These are phyloP conservation scores for Boletus tylopilopsis DNA, from an alignment of 768 basidiomycete species.

Conservation along the genomic window DNA sequence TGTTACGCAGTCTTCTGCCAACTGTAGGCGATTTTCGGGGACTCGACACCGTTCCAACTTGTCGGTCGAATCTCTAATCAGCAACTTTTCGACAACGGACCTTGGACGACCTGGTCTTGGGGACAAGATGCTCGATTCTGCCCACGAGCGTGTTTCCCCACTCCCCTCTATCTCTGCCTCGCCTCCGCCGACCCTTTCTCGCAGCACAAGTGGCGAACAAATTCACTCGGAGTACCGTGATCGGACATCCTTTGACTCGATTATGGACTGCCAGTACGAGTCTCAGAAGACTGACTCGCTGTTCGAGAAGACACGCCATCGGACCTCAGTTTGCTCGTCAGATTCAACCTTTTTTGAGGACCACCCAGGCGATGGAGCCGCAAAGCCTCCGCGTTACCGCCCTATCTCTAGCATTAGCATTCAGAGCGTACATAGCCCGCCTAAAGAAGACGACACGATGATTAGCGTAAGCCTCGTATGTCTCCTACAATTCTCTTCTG, in stretches of 20 bases:
- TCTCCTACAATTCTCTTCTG: not conserved
- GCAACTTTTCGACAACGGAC: conserved; percentile 56
- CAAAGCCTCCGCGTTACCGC: conserved; percentile 54
- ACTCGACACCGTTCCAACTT: conserved; percentile 50
- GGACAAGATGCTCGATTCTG: conserved; percentile 83
- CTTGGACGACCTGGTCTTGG: conserved; percentile 71
- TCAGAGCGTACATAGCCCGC: conserved; percentile 43
- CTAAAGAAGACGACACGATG: conserved; percentile 77
- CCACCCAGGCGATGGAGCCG: conserved; percentile 28
- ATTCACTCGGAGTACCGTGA: conserved; percentile 20
- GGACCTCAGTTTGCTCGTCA: conserved; percentile 44
- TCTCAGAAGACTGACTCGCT: conserved; percentile 46
- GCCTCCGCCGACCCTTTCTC: conserved; percentile 44
- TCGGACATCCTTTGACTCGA: conserved; percentile 58
- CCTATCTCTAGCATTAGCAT: conserved; percentile 64
- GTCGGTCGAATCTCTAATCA: conserved; percentile 64
- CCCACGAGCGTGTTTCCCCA: conserved; percentile 47
- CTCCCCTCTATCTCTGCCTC: conserved; percentile 65
- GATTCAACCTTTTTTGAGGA: conserved; percentile 63
- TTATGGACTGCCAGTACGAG: conserved; percentile 50
- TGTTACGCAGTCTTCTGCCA: conserved; percentile 52
- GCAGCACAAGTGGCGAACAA: conserved; percentile 13
- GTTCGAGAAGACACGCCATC: conserved; percentile 59
- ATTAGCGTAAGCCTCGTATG: conserved; percentile 51
- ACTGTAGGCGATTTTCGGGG: conserved; percentile 57